Evolutionary conservation across 2,329 filamentous ascomycete genomes (phyloP), one percentile per base, ranked within the genome.

Genomic region (Coniosporium tulheliwenetii): DNA sequence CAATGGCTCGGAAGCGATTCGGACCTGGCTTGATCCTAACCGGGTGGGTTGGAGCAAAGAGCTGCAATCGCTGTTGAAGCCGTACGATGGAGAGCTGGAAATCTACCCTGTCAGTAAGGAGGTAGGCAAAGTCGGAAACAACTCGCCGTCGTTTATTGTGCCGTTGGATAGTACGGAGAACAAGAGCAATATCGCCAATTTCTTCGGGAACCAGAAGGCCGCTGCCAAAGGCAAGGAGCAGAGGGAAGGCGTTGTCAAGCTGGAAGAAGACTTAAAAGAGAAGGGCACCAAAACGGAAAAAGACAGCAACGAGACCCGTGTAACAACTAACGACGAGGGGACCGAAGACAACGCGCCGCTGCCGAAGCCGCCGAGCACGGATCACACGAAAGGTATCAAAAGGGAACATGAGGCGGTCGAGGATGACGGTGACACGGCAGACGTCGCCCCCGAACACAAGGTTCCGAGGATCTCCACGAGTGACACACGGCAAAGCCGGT

Each of bases 81-180:
- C 91, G 0, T 94, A 77, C 48, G 62, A 74, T 5, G 84, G 83
- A 4, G 79, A 84, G 41, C 64, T 98, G 8, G 85, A 93, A 41
- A 78, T 83, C 40, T 95, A 94, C 55, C 78, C 81, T 0, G 91
- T 98, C 2, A 77, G 71, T 50, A 83, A 85, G 56, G 87, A 91
- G 3, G 89, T 96, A 0, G 87, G 87, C 1, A 96, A 94, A 62
- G 87, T 94, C 0, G 87, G 89, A 5, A 94, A 93, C 50, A 83
- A 93, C 57, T 93, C 83, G 14, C 77, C 85, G 0, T 73, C 71
- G 1, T 94, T 95, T 53, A 71, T 95, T 36, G 66, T 94, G 1
- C 89, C 89, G 0, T 63, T 95, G 30, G 73, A 83, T 51, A 93
- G 83, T 60, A 79, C 76, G 47, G 82, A 87, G 52, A 95, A 95